Conservation (phyloP, 2,329 filamentous ascomycete species). For the Aspergillus pseudoglaucus region DNA sequence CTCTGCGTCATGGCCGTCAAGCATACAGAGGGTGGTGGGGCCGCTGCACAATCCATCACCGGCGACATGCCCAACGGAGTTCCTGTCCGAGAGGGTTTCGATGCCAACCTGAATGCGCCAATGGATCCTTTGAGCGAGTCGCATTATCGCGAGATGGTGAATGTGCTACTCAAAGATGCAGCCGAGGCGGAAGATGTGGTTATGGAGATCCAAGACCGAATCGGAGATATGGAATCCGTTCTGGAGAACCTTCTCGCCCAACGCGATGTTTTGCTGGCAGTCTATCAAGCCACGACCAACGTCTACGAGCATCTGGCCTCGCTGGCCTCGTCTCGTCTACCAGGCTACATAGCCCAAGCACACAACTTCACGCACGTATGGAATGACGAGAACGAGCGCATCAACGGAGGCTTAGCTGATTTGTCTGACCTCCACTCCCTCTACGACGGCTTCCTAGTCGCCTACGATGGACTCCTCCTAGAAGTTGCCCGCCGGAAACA, state of each 20-base stretch:
- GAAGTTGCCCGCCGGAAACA: constrained; percentile 71
- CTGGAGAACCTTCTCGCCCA: constrained; percentile 59
- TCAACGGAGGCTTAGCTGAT: constrained; percentile 64
- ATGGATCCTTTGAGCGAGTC: constrained; percentile 66
- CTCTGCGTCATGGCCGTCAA: constrained; percentile 86
- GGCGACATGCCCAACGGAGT: constrained; percentile 55
- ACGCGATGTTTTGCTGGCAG: constrained; percentile 50
- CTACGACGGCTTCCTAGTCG: constrained; percentile 77
- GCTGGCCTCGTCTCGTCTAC: constrained; percentile 57
- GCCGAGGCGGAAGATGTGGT: constrained; percentile 58
- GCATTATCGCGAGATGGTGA: constrained; percentile 76
- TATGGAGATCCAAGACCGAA: constrained; percentile 64
- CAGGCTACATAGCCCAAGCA: constrained; percentile 43
- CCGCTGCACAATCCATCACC: constrained; percentile 59
- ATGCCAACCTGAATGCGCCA: constrained; percentile 36
- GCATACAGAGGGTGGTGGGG: constrained; percentile 75
- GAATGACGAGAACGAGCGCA: constrained; percentile 65
- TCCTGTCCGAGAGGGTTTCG: constrained; percentile 31
- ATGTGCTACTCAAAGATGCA: constrained; percentile 58
- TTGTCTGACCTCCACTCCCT: constrained; percentile 72
- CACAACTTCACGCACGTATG: constrained; percentile 52
- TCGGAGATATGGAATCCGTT: constrained; percentile 69
- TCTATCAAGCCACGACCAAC: constrained; percentile 53
- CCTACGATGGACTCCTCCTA: constrained; percentile 76
- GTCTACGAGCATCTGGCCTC: constrained; percentile 63